Evolutionary conservation across 352 stramenopile species (phyloP).

Genomic region (Phytophthora hybrid): DNA sequence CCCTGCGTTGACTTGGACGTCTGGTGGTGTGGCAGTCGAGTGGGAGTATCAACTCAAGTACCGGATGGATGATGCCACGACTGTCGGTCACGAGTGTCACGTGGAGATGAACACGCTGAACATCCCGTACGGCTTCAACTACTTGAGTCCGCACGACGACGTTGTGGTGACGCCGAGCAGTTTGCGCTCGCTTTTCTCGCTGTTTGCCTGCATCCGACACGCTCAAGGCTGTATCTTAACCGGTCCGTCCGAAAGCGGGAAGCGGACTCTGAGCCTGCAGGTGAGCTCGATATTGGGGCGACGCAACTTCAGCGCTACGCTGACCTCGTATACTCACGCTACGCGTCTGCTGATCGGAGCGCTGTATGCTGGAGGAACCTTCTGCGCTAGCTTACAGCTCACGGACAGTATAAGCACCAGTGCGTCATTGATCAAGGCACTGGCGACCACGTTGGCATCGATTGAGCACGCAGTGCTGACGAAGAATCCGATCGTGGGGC

Average conservation of each 20-base stretch:
- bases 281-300: constrained; percentile 56
- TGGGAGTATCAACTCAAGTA: constrained; percentile 75
- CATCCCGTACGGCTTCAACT: constrained; percentile 78
- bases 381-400: constrained; percentile 37
- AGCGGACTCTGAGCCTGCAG: constrained; percentile 50
- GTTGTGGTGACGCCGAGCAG: constrained; percentile 54
- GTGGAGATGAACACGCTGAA: constrained; percentile 59
- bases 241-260: constrained; percentile 38
- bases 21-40: constrained; percentile 30
- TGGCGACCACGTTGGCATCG: constrained; percentile 30
- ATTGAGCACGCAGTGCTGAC: constrained; percentile 54
- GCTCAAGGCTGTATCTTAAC: constrained; percentile 39
- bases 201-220: constrained; percentile 58
- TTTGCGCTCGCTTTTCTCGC: constrained; percentile 58
- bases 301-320: constrained; percentile 41
- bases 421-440: constrained; percentile 32
- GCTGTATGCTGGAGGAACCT: constrained; percentile 49
- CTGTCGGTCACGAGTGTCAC: constrained; percentile 70
- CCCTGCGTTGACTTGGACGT: neutral
- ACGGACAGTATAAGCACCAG: neutral
- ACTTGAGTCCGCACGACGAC: constrained; percentile 40
- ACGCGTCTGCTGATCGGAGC: constrained; percentile 55
- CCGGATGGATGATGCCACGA: constrained; percentile 63
- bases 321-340: constrained; percentile 40
- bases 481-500: constrained; percentile 34